Base-by-base conservation (phyloP, 2,329 filamentous ascomycete genomes). In the Colletotrichum australisinense region DNA sequence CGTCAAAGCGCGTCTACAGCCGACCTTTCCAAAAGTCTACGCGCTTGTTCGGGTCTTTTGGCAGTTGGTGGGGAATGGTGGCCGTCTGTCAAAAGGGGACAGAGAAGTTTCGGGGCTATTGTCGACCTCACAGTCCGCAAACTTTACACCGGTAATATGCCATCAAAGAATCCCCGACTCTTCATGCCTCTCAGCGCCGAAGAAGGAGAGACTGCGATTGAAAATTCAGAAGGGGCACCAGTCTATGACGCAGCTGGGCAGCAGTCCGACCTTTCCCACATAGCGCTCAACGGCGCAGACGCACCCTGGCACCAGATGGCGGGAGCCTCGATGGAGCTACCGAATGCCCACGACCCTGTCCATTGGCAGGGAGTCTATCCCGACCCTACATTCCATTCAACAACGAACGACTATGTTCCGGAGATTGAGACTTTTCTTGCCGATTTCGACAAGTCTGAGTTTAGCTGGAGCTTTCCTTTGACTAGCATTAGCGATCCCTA, bases 41-140 rank as follows among this genome's bases (percentile, higher is more conserved):
- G 82, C 7, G 78, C 76, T 0, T 83, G 81, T 55, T 83, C 82
- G 0, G 83, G 79, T 53, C 77, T 83, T 3, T 77, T 84, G 3
- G 82, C 80, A n/a, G 78, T 83, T 19, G 82, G 82, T 4, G 81
- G 83, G 4, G 82, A 84, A 65, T 84, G 82, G 82, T 84, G 83
- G 83, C 81, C 81, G 7, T 82, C 80, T 0, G 80, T 80, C 22
- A 80, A 78, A 14, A 80, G 74, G 7, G 79, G 79, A 1, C 79
- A 79, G 46, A 74, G 76, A 3, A 82, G 79, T 55, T 82, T 83
- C 58, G 81, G 75, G 55, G 69, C 72, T 14, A 64, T 80, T 30
- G 78, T 79, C 9, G 79, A 81, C 42, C 63, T 80, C 16, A 79
- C 78, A 3, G 77, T 79, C 26, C 69, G 67, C 74, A 77, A 59